Base-by-base conservation (phyloP, 2,329 filamentous ascomycete genomes). In the Chaetomium strumarium region DNA sequence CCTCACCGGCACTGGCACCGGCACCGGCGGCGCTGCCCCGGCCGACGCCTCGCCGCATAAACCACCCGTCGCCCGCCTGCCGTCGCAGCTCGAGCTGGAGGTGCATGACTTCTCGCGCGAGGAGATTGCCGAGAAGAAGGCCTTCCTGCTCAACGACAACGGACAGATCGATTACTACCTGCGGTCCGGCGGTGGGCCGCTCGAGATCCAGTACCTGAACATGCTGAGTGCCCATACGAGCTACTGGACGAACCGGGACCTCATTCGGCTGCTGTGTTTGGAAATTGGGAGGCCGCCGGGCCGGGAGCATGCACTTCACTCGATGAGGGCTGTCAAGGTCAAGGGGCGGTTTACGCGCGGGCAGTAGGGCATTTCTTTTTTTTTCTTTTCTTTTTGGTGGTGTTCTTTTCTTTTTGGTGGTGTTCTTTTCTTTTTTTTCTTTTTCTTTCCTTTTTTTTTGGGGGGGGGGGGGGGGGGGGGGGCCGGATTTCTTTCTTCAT, bases 181-280 rank as follows among this genome's bases (percentile, higher is more conserved):
- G 45, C 83, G 83, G 45, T 90, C 89, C 8, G 88, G 90, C 0
- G 86, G 88, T 1, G 93, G 93, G 0, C 86, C 91, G 4, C 74
- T 99, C 34, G 93, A 96, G 69, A 90, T 96, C 20, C 91, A 97
- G 70, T 99, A 99, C 66, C 71, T 97, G 34, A 96, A 95, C 60
- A 99, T 99, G 93, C 72, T 99, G 50, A 88, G 90, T 52, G 93
- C 93, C 9, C 93, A 99, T 69, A 90, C 88, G 51, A 92, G 88
- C 66, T 99, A 99, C 68, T 99, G 93, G 93, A 79, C 83, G 2
- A 84, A 87, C 62, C 80, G 76, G 29, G 93, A 97, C 66, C 91
- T 99, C 67, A 84, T 95, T n/a, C 76, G 91, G 41, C 85, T 97
- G 75, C 71, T 97, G 46, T 95, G 95, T 40, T 76, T 92, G 31